These are phyloP conservation scores for Colletotrichum brevisporum DNA, from an alignment of 2,329 filamentous ascomycete genomes.

Conservation along the genomic window DNA sequence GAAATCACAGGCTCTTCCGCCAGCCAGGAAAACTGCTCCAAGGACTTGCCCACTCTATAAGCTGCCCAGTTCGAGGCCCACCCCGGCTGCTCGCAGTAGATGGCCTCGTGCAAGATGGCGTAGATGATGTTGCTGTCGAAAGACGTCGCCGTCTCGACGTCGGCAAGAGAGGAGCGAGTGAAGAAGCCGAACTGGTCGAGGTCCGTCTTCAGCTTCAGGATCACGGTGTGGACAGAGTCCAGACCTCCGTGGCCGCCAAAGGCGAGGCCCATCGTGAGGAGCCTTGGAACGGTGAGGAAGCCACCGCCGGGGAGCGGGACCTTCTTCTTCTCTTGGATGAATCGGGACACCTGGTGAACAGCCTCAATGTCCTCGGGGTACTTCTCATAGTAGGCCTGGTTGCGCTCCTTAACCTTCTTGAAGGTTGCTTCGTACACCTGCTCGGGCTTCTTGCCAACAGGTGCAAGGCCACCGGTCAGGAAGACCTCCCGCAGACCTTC, in stretches of 20 bases:
- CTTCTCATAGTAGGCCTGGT: slow-evolving; percentile 85
- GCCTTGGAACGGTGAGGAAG: slow-evolving; percentile 77
- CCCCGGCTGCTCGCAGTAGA: slow-evolving; percentile 81
- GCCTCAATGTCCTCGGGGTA: slow-evolving; percentile 83
- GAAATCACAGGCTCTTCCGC: slow-evolving; percentile 48
- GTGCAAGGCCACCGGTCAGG: slow-evolving; percentile 85
- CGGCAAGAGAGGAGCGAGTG: slow-evolving; percentile 77
- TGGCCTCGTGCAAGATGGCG: slow-evolving; percentile 87
- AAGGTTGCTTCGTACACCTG: slow-evolving; percentile 83
- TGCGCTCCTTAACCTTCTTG: slow-evolving; percentile 78
- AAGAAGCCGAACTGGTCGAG: slow-evolving; percentile 83
- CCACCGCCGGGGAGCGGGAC: slow-evolving; percentile 80
- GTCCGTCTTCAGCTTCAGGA: slow-evolving; percentile 80
- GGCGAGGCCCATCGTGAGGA: slow-evolving; percentile 82
- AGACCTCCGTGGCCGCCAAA: slow-evolving; percentile 87
- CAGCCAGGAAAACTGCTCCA: slow-evolving; percentile 67
- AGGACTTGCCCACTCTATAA: slow-evolving; percentile 69
- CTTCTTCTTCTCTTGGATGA: slow-evolving; percentile 69
- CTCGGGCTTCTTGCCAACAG: slow-evolving; percentile 79
- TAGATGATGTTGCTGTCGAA: slow-evolving; percentile 88
- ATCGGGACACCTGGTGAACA: slow-evolving; percentile 76
- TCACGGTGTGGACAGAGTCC: slow-evolving; percentile 79
- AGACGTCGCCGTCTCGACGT: slow-evolving; percentile 75
- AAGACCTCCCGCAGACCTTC: slow-evolving; percentile 87
- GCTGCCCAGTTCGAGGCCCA: slow-evolving; percentile 82